Base-by-base conservation (phyloP, 768 basidiomycete species). In the Amanita exitialis region DNA sequence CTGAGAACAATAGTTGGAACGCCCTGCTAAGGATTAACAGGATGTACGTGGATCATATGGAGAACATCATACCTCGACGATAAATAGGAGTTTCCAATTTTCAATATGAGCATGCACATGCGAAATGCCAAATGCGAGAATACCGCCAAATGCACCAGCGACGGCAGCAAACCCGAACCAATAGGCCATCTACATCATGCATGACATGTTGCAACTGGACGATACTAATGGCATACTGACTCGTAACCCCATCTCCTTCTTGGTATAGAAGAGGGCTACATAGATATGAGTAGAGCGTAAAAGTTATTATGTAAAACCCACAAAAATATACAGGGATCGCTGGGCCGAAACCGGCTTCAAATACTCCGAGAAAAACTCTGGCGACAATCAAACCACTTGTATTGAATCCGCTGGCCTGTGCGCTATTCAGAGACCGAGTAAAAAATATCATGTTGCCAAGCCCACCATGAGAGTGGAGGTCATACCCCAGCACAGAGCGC, bases 81-180 rank as follows among this genome's bases (percentile, higher is more conserved):
- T 78, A 64, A 89, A 89, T 4, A 90, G 64, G 18, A 84, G 67
- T 49, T 76, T 72, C 85, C 79, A 82, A 52, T 78, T 69, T 8
- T 69, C 60, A 27, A 83, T 63, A 4, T 72, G 57, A 0, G 71
- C 54, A 49, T 80, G 64, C 1, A 70, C 71, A 59, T 87, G 76
- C 56, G 87, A 83, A 8, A 90, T 70, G 1, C 86, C 89, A 55
- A 85, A 90, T 3, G 89, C 87, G 37, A 91, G 77, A 41, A 90
- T 66, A n/a, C 89, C 88, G 12, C 87, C 86, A 53, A 90, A 90
- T 4, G 89, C 89, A 20, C 88, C 88, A 3, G 89, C 85, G 3
- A 88, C 78, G 2, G 88, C 86, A 4, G 88, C 86, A 60, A 89
- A 90, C 7, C 83, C 84, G 54, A 89, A 90, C 83, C 86, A 89